Percentiles rank a stretch among this genome's conserved stretches.
These are phyloP conservation scores for Pholiota conissans DNA, from an alignment of 768 basidiomycete species.

Conservation along the genomic window DNA sequence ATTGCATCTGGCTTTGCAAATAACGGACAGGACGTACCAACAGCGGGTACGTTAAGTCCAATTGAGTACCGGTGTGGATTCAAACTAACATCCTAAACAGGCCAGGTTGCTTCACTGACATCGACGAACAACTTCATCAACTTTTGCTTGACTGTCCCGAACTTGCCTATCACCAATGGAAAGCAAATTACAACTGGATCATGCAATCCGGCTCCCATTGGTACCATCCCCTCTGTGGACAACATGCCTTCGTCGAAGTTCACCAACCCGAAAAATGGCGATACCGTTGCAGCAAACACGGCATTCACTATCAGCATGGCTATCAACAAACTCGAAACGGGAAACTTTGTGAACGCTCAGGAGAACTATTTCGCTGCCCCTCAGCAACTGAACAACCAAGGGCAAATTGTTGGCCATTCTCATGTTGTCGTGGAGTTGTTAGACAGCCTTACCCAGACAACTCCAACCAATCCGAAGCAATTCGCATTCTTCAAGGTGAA, in stretches of 20 bases:
- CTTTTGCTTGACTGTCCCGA: constrained; percentile 43
- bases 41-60: constrained; percentile 26
- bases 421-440: constrained; percentile 59
- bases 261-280: constrained; percentile 39
- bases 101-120: constrained; percentile 50
- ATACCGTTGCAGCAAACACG: constrained; percentile 41
- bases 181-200: constrained; percentile 47
- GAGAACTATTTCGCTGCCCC: constrained; percentile 55
- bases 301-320: constrained; percentile 53
- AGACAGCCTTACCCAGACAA: constrained; percentile 41
- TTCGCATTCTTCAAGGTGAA: constrained; percentile 58
- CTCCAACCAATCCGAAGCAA: constrained; percentile 45
- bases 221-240: constrained; percentile 43
- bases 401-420: constrained; percentile 53
- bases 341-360: constrained; percentile 55
- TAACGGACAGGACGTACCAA: constrained; percentile 42
- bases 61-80: background rate
- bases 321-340: constrained; percentile 43
- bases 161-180: constrained; percentile 53
- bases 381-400: constrained; percentile 48
- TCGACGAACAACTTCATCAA: constrained; percentile 63
- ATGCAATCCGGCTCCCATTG: constrained; percentile 59
- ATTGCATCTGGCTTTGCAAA: constrained; percentile 49
- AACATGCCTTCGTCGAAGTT: constrained; percentile 51
- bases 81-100: constrained; percentile 11